A percentile compares a stretch with the other conserved stretches of the same genome.
Conservation (phyloP, 306 rosid species). For the Ochetophila trinervis region DNA sequence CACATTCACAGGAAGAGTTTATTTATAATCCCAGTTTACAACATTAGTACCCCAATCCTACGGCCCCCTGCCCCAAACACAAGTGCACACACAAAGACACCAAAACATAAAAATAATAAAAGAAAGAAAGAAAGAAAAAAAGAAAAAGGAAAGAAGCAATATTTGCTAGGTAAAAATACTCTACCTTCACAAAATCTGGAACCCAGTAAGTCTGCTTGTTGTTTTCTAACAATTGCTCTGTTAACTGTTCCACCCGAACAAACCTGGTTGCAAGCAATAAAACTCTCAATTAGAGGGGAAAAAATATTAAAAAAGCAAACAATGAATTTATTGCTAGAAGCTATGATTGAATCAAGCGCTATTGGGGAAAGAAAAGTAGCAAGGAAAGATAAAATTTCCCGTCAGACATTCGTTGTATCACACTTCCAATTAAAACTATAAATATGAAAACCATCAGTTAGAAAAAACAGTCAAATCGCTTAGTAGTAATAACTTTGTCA, state of each 20-base stretch:
- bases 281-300: conserved; percentile 4
- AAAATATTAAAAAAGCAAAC: not conserved
- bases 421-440: not conserved
- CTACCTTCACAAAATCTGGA: conserved; percentile 97
- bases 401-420: not conserved
- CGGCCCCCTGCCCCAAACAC: too few relatives aligned
- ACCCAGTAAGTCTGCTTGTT: conserved; percentile 91
- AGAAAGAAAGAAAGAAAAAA: not conserved
- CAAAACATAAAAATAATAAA: too few relatives aligned
- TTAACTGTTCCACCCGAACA: conserved; percentile 76
- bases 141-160: not conserved
- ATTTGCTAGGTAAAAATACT: not conserved
- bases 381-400: not conserved
- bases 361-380: not conserved
- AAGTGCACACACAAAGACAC: too few relatives aligned
- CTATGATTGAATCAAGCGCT: too few relatives aligned
- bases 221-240: conserved; percentile 80
- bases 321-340: not conserved
- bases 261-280: conserved; percentile 54
- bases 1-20: not conserved
- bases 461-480: not conserved
- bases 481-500: not conserved
- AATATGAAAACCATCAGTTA: not conserved
- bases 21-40: not conserved
- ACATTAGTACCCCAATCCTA: too few relatives aligned